Evolutionary conservation across 306 rosid genomes (phyloP).

Genomic region (Citrullus colocynthis): DNA sequence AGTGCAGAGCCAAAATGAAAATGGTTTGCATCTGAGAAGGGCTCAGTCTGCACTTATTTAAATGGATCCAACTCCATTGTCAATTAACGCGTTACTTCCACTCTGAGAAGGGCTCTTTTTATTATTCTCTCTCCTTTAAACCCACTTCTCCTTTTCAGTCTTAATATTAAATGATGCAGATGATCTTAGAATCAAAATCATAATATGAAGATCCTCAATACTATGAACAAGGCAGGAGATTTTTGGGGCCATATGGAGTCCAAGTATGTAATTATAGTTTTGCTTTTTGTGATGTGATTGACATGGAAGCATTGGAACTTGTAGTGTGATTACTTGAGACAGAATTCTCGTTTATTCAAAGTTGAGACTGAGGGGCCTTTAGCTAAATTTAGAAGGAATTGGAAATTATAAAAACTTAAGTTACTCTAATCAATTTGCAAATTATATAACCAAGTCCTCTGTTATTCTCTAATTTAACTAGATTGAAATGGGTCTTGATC

Average conservation of each 20-base stretch:
- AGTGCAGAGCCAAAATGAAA: neutral
- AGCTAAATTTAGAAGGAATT: neutral
- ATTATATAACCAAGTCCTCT: neutral
- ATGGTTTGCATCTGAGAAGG: neutral
- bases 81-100: neutral
- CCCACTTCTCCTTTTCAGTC: neutral
- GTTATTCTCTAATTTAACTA: neutral
- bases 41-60: too few relatives aligned
- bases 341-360: neutral
- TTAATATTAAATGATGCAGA: neutral
- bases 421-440: too few relatives aligned
- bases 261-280: neutral
- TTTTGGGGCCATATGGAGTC: neutral
- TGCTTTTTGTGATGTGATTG: neutral
- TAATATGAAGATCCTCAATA: neutral
- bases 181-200: neutral
- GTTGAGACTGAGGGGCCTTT: neutral
- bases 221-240: neutral
- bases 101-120: neutral
- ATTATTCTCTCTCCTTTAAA: neutral
- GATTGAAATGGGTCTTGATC: neutral
- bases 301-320: neutral
- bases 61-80: neutral
- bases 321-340: neutral
- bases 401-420: neutral